Percentiles rank a stretch among this genome's conserved stretches.
Conservation (phyloP, 2,329 filamentous ascomycete genomes). For the Aspergillus hiratsukae region DNA sequence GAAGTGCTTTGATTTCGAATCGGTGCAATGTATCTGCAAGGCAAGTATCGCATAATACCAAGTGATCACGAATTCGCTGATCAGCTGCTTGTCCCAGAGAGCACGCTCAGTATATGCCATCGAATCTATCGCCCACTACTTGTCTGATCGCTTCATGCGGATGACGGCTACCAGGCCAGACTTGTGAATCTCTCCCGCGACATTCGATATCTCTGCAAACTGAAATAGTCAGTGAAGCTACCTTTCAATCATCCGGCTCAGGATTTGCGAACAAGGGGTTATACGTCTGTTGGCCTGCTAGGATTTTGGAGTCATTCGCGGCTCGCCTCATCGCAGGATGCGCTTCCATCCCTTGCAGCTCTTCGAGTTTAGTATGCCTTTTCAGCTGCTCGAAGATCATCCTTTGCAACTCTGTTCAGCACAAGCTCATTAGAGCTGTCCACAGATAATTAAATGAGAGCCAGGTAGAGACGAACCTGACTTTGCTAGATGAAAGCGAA, state of each 20-base stretch:
- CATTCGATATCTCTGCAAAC: constrained; percentile 21
- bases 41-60: neutral
- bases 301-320: constrained; percentile 21
- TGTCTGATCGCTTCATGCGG: neutral
- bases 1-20: neutral
- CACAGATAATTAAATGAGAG: neutral
- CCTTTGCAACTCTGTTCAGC: constrained; percentile 1
- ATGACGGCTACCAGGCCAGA: constrained; percentile 12
- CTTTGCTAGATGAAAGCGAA: no score
- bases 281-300: constrained; percentile 26
- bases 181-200: neutral
- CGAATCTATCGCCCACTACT: neutral
- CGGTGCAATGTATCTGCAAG: neutral
- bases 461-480: neutral
- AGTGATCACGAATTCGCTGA: neutral
- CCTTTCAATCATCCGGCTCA: neutral
- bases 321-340: constrained; percentile 23
- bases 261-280: neutral
- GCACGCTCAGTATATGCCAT: neutral
- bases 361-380: constrained; percentile 23
- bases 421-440: neutral
- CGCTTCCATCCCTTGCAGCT: constrained; percentile 14
- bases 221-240: constrained; percentile 5
- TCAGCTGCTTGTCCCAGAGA: neutral
- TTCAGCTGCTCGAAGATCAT: constrained; percentile 17